Conservation (phyloP, 345 rosid genomes). For the Psidium guajava region DNA sequence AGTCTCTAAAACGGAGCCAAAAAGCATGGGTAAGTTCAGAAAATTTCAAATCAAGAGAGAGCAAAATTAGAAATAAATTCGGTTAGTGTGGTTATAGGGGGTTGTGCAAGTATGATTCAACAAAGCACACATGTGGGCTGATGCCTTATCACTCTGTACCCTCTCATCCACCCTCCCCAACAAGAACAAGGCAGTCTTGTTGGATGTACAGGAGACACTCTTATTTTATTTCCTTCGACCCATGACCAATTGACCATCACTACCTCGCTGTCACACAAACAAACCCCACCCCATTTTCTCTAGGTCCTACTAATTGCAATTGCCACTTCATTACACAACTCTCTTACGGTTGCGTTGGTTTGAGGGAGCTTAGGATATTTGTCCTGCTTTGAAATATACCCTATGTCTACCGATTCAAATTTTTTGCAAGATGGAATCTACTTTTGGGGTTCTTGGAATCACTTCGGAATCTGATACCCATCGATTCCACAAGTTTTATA, state of each 20-base stretch:
- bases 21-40: constrained; percentile 3
- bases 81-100: background rate
- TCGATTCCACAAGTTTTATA: background rate
- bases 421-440: background rate
- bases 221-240: background rate
- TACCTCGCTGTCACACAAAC: background rate
- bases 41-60: background rate
- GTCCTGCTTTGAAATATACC: background rate
- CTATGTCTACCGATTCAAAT: background rate
- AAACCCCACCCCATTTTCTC: background rate
- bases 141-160: background rate
- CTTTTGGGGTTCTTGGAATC: background rate
- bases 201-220: background rate
- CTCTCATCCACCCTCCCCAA: background rate
- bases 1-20: background rate
- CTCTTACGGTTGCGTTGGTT: background rate
- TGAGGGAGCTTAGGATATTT: background rate
- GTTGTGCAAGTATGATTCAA: background rate
- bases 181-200: background rate
- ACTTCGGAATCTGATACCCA: background rate
- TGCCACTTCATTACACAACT: background rate
- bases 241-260: background rate
- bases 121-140: background rate
- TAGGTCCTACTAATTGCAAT: background rate
- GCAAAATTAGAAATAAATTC: background rate